phyloP scores from a whole-genome alignment of 306 rosid species.

The Cercis canadensis region DNA sequence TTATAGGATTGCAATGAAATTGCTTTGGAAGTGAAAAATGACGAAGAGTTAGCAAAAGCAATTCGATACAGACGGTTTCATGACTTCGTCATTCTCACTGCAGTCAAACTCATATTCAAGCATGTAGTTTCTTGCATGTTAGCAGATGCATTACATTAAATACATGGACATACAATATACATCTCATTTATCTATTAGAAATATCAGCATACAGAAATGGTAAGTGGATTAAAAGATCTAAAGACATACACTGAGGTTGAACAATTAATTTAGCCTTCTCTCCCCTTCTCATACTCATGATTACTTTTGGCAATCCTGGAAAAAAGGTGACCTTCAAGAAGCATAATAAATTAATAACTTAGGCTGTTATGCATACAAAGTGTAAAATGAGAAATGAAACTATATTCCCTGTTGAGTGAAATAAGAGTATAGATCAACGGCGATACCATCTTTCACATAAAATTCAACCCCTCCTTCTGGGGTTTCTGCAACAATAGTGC shows the following conservation, averaged over 20 bases:
- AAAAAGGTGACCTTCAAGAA: conserved; percentile 59
- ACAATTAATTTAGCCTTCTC: conserved; percentile 74
- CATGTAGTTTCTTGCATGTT: conserved; percentile 5
- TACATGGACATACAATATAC: conserved; percentile 6
- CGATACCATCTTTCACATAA: conserved; percentile 64
- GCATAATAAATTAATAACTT: not conserved
- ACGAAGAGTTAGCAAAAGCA: conserved; percentile 19
- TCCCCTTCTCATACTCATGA: conserved; percentile 67
- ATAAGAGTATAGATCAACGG: conserved; percentile 15
- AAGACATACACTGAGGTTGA: conserved; percentile 68
- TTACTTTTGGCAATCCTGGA: conserved; percentile 57
- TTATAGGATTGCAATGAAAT: conserved; percentile 12
- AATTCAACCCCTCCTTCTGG: conserved; percentile 66
- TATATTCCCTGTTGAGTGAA: not conserved
- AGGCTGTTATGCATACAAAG: conserved; percentile 2
- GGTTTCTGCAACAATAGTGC: conserved; percentile 61
- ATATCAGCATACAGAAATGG: conserved; percentile 4
- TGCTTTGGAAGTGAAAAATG: conserved; percentile 7
- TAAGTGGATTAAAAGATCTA: conserved; percentile 34
- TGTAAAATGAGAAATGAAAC: conserved; percentile 23
- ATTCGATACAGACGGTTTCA: conserved; percentile 7
- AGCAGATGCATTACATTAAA: conserved; percentile 4
- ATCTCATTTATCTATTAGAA: conserved; percentile 5
- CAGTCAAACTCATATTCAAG: no score
- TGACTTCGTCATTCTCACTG: no score